phyloP scores from a whole-genome alignment of 2,329 filamentous ascomycete genomes.

The Cladosporium oxysporum region DNA sequence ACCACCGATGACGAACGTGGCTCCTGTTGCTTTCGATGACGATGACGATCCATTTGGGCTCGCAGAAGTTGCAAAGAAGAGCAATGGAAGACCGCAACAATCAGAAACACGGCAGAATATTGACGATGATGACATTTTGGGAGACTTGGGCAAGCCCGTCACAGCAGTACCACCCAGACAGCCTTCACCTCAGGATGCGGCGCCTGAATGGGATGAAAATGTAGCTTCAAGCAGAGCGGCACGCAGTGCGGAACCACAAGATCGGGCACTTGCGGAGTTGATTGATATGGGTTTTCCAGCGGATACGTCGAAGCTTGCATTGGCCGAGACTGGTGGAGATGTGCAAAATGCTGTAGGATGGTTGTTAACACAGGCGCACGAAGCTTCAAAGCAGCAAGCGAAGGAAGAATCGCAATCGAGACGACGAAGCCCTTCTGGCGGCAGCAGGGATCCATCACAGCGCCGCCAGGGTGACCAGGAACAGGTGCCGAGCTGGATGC shows the following conservation, averaged over 20 bases:
- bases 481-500: conserved; percentile 63
- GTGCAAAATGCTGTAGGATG: conserved; percentile 86
- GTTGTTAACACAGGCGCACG: conserved; percentile 88
- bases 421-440: conserved; percentile 24
- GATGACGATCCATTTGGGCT: conserved; percentile 88
- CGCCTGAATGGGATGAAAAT: conserved; percentile 19
- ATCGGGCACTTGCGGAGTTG: conserved; percentile 81
- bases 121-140: conserved; percentile 66
- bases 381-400: conserved; percentile 73
- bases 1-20: conserved; percentile 6
- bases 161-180: conserved; percentile 43
- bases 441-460: conserved; percentile 28
- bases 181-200: conserved; percentile 15
- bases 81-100: conserved; percentile 27
- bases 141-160: conserved; percentile 61
- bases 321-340: conserved; percentile 79
- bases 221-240: background rate
- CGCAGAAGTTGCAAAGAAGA: conserved; percentile 40
- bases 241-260: conserved; percentile 55
- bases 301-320: conserved; percentile 77
- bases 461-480: conserved; percentile 39
- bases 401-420: conserved; percentile 36
- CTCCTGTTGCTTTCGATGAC: conserved; percentile 53
- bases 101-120: conserved; percentile 19
- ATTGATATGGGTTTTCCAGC: conserved; percentile 92